These are phyloP conservation scores for Xenoacremonium recifei DNA, from an alignment of 2,329 filamentous ascomycete genomes.

Conservation along the genomic window DNA sequence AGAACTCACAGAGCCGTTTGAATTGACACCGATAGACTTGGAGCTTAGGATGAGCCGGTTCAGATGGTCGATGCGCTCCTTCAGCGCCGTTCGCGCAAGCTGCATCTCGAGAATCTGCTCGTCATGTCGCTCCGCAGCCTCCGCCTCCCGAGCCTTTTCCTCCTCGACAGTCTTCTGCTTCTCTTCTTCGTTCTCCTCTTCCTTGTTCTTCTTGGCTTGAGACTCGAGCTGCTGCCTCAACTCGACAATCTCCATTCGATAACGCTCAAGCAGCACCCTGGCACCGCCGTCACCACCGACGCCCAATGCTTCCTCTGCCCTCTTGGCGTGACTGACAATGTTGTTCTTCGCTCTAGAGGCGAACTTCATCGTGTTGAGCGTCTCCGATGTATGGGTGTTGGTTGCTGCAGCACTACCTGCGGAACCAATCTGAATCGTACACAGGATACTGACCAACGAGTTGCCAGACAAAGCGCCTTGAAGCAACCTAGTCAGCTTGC, in stretches of 20 bases:
- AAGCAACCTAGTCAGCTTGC: conserved; percentile 89
- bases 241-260: conserved; percentile 88
- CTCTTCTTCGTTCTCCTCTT: conserved; percentile 60
- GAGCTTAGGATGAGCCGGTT: conserved; percentile 94
- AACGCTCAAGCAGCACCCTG: conserved; percentile 84
- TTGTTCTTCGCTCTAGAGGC: conserved; percentile 96
- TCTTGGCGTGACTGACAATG: conserved; percentile 95
- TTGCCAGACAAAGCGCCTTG: conserved; percentile 91
- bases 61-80: conserved; percentile 95
- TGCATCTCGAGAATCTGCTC: conserved; percentile 99
- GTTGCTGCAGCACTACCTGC: conserved; percentile 68
- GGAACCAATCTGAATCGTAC: conserved; percentile 88
- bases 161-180: conserved; percentile 64
- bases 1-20: conserved; percentile 67
- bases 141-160: conserved; percentile 71
- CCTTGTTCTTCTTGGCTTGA: conserved; percentile 69
- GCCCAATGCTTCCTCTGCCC: conserved; percentile 83
- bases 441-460: conserved; percentile 94
- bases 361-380: conserved; percentile 94
- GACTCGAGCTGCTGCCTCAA: conserved; percentile 76
- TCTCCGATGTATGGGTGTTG: conserved; percentile 79
- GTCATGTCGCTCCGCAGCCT: conserved; percentile 84
- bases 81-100: conserved; percentile 88
- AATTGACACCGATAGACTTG: conserved; percentile 92
- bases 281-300: conserved; percentile 81